Base-by-base conservation (phyloP, 495 filamentous ascomycete genomes). In the Daldinia decipiens region DNA sequence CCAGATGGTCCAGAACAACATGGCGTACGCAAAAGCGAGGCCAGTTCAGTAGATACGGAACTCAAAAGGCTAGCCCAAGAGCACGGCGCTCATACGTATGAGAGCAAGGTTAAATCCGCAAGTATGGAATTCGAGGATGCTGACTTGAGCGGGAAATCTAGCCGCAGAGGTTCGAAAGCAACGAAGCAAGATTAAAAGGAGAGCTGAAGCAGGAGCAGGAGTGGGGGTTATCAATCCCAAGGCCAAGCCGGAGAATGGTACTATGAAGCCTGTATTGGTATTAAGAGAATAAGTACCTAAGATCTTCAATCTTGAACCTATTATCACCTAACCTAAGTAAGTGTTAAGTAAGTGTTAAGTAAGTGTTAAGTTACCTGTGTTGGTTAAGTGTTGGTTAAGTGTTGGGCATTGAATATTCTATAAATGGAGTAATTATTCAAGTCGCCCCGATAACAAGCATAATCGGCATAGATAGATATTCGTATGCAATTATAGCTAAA, bases 111-210 rank as follows among this genome's bases (percentile, higher is more conserved):
- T 1, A 62, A 29, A n/a, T 39, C 65, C 39, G 61, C 65, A 5
- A 43, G 66, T 4, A 26, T n/a, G 11, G 63, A 47, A 17, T 71
- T 77, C 26, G 64, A 77, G 38, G 75, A 77, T 36, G 70, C 65
- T 13, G 61, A 70, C 26, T 54, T 69, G 19, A 36, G 56, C 31
- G 60, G 54, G 1, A 72, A 59, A 26, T 61, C 65, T 27, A 36
- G 38, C 52, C 59, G 62, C 21, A 59, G 54, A 43, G 59, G 65
- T 55, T 68, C 70, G 34, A 66, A 65, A 51, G 62, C 52, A 27
- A 59, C 51, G 36, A 63, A 63, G 43, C 61, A 72, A 65, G 62
- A 70, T 43, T 72, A 64, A 71, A 55, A 47, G 55, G 17, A n/a
- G 12, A 13, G 11, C 1, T 29, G 34, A 50, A 17, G 13, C 4